Base-by-base conservation (phyloP, 257 asterid species). In the Vinca minor region DNA sequence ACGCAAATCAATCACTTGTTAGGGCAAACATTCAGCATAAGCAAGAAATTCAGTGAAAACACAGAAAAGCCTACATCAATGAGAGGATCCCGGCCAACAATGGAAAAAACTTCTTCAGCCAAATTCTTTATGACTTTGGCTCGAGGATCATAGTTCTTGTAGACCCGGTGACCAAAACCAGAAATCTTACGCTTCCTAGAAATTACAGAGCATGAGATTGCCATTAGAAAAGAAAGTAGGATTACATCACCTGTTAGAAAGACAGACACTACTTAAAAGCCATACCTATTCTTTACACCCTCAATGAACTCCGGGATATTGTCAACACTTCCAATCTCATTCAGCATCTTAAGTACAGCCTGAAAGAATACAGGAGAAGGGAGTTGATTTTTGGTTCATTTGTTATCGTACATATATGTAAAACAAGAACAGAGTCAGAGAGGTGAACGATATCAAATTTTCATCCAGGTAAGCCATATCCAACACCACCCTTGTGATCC, bases 281-380 rank as follows among this genome's bases (percentile, higher is more conserved):
- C 61, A 5, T 73, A 90, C 99, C 96, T 85, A 76, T 79, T 93
- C 77, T 93, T 93, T 42, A 93, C 99, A 62, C 97, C 99, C 81
- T 93, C 96, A 57, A 93, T 84, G 78, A 89, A 93, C 62, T 87
- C 95, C 1, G 96, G 96, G 76, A 93, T 89, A 32, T 89, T 93
- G 66, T 87, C 96, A 48, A 81, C 46, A 66, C 84, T 87, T 72
- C 99, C 99, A 78, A 93, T 89, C 83, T 89, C 99, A 71, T 81
- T 81, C 79, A 93, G 78, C 99, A 89, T 93, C 84, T 93, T 93
- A 74, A 93, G 97, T 75, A 93, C 99, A 65, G 99, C 97, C 99
- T 93, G 74, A 39, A n/a, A 70, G 65, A 56, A 34, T 58, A 69
- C 45, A 69, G 66, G 54, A 28, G 54, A 66, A 56, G 32, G n/a